phyloP scores from a whole-genome alignment of 805 yeast genomes.

The Saccharomycopsis malanga region DNA sequence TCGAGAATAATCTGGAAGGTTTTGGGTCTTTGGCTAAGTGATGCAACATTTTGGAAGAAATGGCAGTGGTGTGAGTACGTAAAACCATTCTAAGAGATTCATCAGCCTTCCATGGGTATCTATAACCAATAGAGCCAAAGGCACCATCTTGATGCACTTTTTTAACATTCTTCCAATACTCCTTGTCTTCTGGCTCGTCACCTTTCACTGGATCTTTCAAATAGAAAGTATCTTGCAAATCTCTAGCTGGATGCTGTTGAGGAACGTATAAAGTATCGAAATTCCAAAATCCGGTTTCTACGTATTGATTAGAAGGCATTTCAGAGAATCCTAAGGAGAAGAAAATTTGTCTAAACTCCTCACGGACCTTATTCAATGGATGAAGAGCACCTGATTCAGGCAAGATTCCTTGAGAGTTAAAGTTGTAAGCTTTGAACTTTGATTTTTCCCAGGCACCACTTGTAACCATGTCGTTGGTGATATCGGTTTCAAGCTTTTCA shows the following conservation, averaged over 20 bases:
- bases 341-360: conserved; percentile 96
- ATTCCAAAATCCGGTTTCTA: conserved; percentile 98
- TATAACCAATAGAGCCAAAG: conserved; percentile 93
- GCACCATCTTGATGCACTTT: conserved; percentile 85
- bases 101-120: conserved; percentile 93
- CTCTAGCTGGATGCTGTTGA: conserved; percentile 99
- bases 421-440: conserved; percentile 90
- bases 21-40: conserved; percentile 80
- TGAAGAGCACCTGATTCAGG: conserved; percentile 92
- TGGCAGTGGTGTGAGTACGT: conserved; percentile 97
- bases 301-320: conserved; percentile 98
- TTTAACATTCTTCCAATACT: conserved; percentile 70
- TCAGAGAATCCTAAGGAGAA: conserved; percentile 97
- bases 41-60: conserved; percentile 82
- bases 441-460: conserved; percentile 77
- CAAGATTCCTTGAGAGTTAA: conserved; percentile 85
- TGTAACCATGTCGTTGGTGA: conserved; percentile 87
- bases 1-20: conserved; percentile 88
- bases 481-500: conserved; percentile 80
- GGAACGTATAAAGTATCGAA: conserved; percentile 95
- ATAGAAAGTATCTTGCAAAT: conserved; percentile 96
- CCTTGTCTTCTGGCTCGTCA: conserved; percentile 72
- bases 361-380: conserved; percentile 93
- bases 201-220: conserved; percentile 86
- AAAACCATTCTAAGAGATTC: conserved; percentile 88